Conservation (phyloP, 306 rosid genomes). For the Ceratonia siliqua region DNA sequence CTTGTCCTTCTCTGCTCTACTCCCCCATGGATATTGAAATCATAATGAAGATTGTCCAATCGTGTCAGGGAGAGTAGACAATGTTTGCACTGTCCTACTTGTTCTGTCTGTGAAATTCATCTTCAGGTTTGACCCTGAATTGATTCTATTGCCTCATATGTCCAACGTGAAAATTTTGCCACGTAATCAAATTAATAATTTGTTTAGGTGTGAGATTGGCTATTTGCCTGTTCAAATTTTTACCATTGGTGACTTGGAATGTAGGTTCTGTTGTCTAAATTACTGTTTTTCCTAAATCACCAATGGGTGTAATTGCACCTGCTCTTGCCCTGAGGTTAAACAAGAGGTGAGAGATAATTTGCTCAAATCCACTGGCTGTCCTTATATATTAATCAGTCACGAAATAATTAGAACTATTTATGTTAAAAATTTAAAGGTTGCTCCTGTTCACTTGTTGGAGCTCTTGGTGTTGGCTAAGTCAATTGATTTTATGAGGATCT, state of each 20-base stretch:
- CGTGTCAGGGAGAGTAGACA: background rate
- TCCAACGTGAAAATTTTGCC: background rate
- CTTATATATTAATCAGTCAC: background rate
- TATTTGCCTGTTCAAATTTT: background rate
- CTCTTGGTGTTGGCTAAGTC: background rate
- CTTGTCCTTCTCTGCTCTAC: background rate
- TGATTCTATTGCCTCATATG: background rate
- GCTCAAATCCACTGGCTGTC: background rate
- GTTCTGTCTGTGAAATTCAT: background rate
- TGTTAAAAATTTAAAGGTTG: background rate
- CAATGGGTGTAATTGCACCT: background rate
- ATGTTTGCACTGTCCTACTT: background rate
- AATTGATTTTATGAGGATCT: background rate
- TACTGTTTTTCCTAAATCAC: background rate
- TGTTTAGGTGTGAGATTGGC: background rate
- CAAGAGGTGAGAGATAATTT: background rate
- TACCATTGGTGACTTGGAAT: background rate
- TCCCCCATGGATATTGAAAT: conserved; percentile 20
- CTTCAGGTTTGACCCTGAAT: conserved; percentile 9
- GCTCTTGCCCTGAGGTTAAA: background rate
- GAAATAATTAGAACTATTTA: background rate
- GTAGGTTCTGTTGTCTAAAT: background rate
- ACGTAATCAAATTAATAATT: background rate
- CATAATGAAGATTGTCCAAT: conserved; percentile 7
- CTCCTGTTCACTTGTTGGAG: background rate